Evolutionary conservation across 2,329 filamentous ascomycete genomes (phyloP), one percentile per base, ranked within the genome.

Genomic region (Hypoxylon rubiginosum): DNA sequence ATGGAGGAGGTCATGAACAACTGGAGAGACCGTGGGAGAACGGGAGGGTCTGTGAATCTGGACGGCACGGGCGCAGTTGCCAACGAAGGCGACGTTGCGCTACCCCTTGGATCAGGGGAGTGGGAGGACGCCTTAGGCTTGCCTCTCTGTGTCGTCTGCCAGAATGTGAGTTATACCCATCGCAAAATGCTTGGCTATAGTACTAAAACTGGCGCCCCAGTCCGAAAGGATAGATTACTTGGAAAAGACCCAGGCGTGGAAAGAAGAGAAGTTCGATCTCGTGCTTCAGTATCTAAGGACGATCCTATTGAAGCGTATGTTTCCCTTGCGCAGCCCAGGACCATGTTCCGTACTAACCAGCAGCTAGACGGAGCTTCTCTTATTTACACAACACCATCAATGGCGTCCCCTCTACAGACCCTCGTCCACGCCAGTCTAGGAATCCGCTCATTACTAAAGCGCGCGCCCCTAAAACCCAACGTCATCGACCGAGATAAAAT

Each of bases 201-300:
- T 61, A 48, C 74, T 77, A 48, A 77, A 62, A 3, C 36, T 8
- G 17, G 15, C 17, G 30, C 36, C 15, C 19, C 71, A 93, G 90
- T 88, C 93, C 13, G 93, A 97, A 79, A 94, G 92, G 78, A 97
- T 98, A 78, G 94, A 98, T 75, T 87, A 89, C 41, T 80, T 99
- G 62, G 96, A 98, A 80, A 93, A 92, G 78, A 94, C 93, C 54
- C 90, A 94, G 64, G 90, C 91, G 13, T 99, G 95, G 94, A 95
- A 94, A 79, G 96, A 99, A 79, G 93, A 97, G 71, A 92, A 97
- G 73, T 99, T 99, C 75, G 96, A 99, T 78, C 94, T 96, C 71
- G 92, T 99, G 46, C 85, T 97, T 64, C 96, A 99, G 77, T 97
- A 94, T 77, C 82, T 99, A 75, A 89, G 96, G 71, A 98, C 96